Evolutionary conservation across 202 grass and related monocot genomes (phyloP), one percentile per base, ranked within the genome.

Genomic region (Carex arenaria): DNA sequence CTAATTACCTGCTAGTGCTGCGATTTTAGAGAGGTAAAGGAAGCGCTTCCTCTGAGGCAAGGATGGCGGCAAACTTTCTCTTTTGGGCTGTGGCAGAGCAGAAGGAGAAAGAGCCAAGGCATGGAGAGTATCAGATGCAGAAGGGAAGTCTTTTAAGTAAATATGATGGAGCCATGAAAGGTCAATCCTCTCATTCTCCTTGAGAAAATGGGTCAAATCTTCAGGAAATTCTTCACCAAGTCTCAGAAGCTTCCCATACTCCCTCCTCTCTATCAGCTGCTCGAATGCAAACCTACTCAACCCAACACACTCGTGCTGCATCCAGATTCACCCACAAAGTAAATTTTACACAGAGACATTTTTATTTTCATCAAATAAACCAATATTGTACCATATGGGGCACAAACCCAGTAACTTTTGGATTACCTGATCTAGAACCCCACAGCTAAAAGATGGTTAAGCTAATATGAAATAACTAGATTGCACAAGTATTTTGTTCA

Each of bases 141-240:
- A 88, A 74, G 93, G 90, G 81, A 92, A 99, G 66, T 94, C 88
- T 32, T 90, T 95, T 82, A 93, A 89, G 82, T 34, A 94, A 85
- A 99, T 92, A 82, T 99, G 88, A 81, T 99, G 96, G 83, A 94
- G 89, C 93, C 96, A 99, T 61, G 90, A 74, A 65, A 99, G 86
- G 85, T 95, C 93, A 73, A 78, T 95, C 12, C 83, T 85, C 10
- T 91, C 90, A 77, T 28, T 38, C 14, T 82, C 80, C 87, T 99
- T 99, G 65, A 99, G 81, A 86, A 99, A 95, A 90, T 30, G 84
- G 67, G 89, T 83, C 81, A 99, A 83, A 72, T 93, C 91, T 84
- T 99, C 89, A 70, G 90, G 92, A 81, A 99, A 99, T 90, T 99
- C 96, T 93, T 99, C 93, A 72, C 96, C 96, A 71, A 99, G 89